Conservation (phyloP, 331 rosid species). For the Pyrus hybrid region DNA sequence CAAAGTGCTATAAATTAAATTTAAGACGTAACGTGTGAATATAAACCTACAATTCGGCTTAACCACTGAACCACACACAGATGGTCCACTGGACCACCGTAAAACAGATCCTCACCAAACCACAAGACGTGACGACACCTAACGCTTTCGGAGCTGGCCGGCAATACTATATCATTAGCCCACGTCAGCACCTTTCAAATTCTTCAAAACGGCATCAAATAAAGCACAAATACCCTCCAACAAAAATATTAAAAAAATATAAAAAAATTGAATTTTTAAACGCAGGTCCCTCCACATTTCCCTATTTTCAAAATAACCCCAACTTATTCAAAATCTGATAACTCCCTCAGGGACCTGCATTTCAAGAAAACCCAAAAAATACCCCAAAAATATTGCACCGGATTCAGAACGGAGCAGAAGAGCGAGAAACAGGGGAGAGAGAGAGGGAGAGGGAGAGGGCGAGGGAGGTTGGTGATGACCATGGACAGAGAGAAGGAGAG, state of each 20-base stretch:
- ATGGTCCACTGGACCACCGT: rapidly evolving
- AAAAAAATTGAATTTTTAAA: background rate
- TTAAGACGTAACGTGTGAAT: rapidly evolving
- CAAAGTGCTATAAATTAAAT: rapidly evolving
- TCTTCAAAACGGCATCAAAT: background rate
- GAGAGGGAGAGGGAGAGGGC: constrained; percentile 7
- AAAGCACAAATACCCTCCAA: background rate
- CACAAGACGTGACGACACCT: background rate
- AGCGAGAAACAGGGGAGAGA: constrained; percentile 10
- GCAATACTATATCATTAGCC: background rate
- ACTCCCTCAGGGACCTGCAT: constrained; percentile 22
- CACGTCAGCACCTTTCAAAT: constrained; percentile 18
- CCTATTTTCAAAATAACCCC: constrained; percentile 9
- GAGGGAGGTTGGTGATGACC: constrained; percentile 55
- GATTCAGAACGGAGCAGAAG: constrained; percentile 16
- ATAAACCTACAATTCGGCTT: rapidly evolving
- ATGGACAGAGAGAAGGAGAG: constrained; percentile 99
- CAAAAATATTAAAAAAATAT: background rate
- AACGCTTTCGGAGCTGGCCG: constrained; percentile 8
- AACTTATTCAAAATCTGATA: constrained; percentile 24
- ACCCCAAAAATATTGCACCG: constrained; percentile 10
- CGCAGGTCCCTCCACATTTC: background rate
- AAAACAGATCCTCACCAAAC: background rate
- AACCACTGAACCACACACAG: too few species aligned
- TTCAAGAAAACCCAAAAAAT: background rate